Evolutionary conservation across 2,329 filamentous ascomycete species (phyloP), one percentile per base, ranked within the genome.

Genomic region (Penicillium expansum): DNA sequence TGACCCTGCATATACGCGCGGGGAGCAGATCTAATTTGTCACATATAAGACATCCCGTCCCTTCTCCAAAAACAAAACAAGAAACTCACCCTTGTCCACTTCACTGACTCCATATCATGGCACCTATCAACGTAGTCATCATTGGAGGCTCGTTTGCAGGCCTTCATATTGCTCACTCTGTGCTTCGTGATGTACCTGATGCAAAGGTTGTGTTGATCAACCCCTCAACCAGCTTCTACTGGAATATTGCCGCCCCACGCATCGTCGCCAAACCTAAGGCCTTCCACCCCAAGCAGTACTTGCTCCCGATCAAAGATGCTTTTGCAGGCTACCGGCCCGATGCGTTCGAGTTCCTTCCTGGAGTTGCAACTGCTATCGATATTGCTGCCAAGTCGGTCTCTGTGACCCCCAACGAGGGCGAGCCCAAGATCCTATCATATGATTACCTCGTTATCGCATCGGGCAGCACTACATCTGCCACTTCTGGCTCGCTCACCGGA

Each of bases 371-470:
- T 3, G 71, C 71, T 0, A 70, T 85, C 18, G 76, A 84, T 52
- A 67, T 72, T 1, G 61, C 70, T 3, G 64, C 62, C 20, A 77
- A 80, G 30, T 78, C 69, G 1, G 74, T 86, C 7, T 70, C 73
- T 3, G 74, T 82, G 62, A 71, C 68, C 48, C 75, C 71, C 18
- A 64, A 68, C 66, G 20, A 68, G 66, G 45, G 66, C 62, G 30
- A 59, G 47, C n/a, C 56, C 42, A 47, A 57, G 45, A 22, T 62
- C 5, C 60, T 85, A 11, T 54, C 71, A 3, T 86, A 82, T 66
- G 78, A 84, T 61, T 79, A 81, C n/a, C 74, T 86, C 3, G 73
- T 86, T 48, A 79, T 85, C 56, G 82, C 82, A 9, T 83, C 82
- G 0, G 83, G 83, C 8, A 79, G 79, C 38, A 76, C 66, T 13